phyloP scores from a whole-genome alignment of 2,329 filamentous ascomycete species.

The Diplodia mutila region DNA sequence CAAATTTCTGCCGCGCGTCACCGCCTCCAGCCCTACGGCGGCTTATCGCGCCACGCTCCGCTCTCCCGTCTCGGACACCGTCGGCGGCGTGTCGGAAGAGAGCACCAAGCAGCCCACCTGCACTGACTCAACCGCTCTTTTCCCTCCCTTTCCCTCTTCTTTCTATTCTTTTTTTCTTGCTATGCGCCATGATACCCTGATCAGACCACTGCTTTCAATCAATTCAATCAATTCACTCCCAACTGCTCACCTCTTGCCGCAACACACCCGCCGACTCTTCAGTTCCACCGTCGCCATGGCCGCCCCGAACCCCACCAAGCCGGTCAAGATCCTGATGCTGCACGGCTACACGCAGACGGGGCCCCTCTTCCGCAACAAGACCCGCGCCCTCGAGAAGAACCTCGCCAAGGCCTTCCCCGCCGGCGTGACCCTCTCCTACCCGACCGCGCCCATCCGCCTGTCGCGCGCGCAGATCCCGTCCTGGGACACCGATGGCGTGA shows the following conservation, averaged over 20 bases:
- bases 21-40: conserved; percentile 20
- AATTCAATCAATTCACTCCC: not conserved
- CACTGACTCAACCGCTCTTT: conserved; percentile 9
- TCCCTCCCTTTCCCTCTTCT: not conserved
- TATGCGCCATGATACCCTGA: conserved; percentile 22
- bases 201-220: not conserved
- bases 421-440: conserved; percentile 52
- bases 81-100: conserved; percentile 13
- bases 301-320: conserved; percentile 36
- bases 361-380: conserved; percentile 82
- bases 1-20: not conserved
- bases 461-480: conserved; percentile 51
- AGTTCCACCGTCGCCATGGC: conserved; percentile 34
- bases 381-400: conserved; percentile 80
- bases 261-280: not conserved
- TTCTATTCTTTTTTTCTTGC: not conserved
- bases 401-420: conserved; percentile 72
- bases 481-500: conserved; percentile 29
- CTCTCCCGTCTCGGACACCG: conserved; percentile 22
- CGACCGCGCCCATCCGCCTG: conserved; percentile 50
- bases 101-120: not conserved
- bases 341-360: conserved; percentile 89
- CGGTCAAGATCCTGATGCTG: conserved; percentile 55
- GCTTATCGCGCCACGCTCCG: conserved; percentile 1
- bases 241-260: not conserved